Conservation (phyloP, 2,329 filamentous ascomycete genomes). For the Colletotrichum gigasporum region DNA sequence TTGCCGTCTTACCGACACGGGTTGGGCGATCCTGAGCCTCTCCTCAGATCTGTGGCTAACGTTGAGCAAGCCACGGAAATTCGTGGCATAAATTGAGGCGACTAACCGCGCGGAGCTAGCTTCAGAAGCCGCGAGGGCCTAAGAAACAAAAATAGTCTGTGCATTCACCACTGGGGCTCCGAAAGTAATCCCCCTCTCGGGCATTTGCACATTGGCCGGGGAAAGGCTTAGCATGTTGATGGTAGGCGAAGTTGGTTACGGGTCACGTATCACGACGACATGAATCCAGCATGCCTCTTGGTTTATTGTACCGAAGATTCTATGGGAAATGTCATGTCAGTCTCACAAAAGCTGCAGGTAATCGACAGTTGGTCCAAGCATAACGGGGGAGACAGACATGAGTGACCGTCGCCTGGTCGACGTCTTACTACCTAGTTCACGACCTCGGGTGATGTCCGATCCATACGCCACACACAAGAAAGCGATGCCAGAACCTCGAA, state of each 20-base stretch:
- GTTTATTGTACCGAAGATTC: no score
- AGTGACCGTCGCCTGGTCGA: not conserved
- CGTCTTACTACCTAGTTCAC: not conserved
- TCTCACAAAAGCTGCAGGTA: no score
- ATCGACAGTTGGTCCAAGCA: no score
- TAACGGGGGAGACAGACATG: no score
- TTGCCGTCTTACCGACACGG: constrained; percentile 18
- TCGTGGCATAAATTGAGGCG: not conserved
- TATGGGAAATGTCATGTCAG: no score
- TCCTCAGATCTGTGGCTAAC: not conserved
- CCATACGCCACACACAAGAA: constrained; percentile 1
- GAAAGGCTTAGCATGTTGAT: no score
- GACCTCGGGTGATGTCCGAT: no score
- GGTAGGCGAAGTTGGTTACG: no score
- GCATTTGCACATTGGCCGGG: no score
- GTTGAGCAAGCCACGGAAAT: not conserved
- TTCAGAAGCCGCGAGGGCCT: not conserved
- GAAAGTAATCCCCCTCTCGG: no score
- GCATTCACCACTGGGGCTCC: not conserved
- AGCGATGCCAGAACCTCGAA: not conserved
- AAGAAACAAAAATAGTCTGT: constrained; percentile 22
- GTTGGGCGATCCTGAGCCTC: not conserved
- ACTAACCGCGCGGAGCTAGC: not conserved
- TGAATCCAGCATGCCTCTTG: no score
- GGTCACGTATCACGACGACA: no score